phyloP scores from a whole-genome alignment of 306 rosid genomes.

The Arachis hypogaea region DNA sequence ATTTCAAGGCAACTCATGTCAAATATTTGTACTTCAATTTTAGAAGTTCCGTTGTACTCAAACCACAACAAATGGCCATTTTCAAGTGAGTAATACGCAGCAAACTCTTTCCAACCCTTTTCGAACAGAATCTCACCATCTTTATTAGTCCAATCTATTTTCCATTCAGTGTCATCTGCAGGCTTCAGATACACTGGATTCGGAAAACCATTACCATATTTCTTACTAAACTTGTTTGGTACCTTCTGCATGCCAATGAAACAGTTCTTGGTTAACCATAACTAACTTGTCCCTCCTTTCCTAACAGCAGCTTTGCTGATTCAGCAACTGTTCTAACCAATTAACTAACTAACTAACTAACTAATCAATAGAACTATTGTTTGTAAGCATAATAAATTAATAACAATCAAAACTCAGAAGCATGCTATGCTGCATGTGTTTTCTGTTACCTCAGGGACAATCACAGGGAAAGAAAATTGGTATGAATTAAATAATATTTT shows the following conservation, averaged over 20 bases:
- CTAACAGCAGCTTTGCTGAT: neutral
- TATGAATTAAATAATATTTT: too few relatives aligned
- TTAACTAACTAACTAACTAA: too few relatives aligned
- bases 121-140: neutral
- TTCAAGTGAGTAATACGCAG: neutral
- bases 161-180: conserved; percentile 1
- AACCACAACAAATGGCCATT: conserved; percentile 7
- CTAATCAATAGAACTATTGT: too few relatives aligned
- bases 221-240: neutral
- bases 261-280: neutral
- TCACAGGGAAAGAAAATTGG: too few relatives aligned
- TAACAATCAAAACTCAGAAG: too few relatives aligned
- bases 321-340: too few relatives aligned
- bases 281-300: neutral
- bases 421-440: too few relatives aligned
- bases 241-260: neutral
- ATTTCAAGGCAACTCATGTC: conserved; percentile 2
- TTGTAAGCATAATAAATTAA: too few relatives aligned
- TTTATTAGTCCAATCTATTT: neutral
- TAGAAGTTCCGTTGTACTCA: conserved; percentile 1
- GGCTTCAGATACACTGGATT: conserved; percentile 1
- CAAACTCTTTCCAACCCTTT: conserved; percentile 1
- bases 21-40: conserved; percentile 21
- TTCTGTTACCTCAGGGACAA: neutral
- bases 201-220: neutral